Evolutionary conservation across 1,139 yeast genomes (phyloP).

Genomic region (Casaregolazyma suthepensis): DNA sequence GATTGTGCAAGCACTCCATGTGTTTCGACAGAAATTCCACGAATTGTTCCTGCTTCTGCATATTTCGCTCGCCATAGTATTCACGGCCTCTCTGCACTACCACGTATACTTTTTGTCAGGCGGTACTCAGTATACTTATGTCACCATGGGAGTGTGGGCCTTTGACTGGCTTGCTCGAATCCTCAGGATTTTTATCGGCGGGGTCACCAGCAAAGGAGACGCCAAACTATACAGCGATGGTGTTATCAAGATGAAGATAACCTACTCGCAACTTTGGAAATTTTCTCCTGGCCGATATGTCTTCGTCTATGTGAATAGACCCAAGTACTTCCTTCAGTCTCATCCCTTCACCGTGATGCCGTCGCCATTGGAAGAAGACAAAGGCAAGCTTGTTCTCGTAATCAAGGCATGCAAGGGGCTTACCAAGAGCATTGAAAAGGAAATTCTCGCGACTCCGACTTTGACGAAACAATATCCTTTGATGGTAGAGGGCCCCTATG

Average conservation of each 20-base stretch:
- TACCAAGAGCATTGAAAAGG: conserved; percentile 25
- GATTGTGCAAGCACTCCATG: conserved; percentile 42
- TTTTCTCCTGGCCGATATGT: conserved; percentile 56
- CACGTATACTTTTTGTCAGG: conserved; percentile 36
- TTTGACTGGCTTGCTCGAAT: conserved; percentile 36
- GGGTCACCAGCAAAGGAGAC: conserved; percentile 37
- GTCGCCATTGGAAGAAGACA: conserved; percentile 19
- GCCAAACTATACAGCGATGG: conserved; percentile 28
- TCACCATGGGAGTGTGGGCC: conserved; percentile 37
- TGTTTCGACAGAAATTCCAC: conserved; percentile 51
- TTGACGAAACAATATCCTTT: conserved; percentile 15
- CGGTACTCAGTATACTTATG: conserved; percentile 33
- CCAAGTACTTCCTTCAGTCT: conserved; percentile 45
- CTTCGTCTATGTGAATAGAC: conserved; percentile 46
- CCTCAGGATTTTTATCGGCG: conserved; percentile 35
- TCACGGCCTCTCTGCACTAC: conserved; percentile 54
- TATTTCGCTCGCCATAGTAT: conserved; percentile 49
- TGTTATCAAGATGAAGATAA: conserved; percentile 26
- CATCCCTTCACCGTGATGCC: conserved; percentile 63
- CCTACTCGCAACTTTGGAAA: conserved; percentile 35
- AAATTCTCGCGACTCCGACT: conserved; percentile 15
- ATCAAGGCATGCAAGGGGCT: conserved; percentile 24
- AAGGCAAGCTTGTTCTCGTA: conserved; percentile 26
- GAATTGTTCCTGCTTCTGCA: conserved; percentile 61
- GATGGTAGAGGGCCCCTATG: conserved; percentile 55